phyloP scores from a whole-genome alignment of 1,139 yeast genomes.

The Dujonia santamariae region DNA sequence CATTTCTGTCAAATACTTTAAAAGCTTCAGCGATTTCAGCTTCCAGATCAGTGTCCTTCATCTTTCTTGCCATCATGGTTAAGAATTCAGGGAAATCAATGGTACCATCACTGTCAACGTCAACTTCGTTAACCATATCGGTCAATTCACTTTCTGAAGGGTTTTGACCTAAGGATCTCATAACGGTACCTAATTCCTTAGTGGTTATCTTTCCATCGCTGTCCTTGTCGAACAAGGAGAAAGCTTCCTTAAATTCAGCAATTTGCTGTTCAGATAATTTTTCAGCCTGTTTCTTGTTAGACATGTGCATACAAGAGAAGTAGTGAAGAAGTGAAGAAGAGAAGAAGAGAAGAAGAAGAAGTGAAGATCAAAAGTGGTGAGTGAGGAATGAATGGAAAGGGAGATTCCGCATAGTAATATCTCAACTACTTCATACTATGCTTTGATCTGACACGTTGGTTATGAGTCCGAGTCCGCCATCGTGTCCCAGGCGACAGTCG shows the following conservation, averaged over 20 bases:
- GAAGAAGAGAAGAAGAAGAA: no score
- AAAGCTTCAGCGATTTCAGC: slow-evolving; percentile 97
- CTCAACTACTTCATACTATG: no score
- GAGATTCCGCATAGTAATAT: no score
- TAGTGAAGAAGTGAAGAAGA: no score
- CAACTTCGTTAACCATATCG: slow-evolving; percentile 96
- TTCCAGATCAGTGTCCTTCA: slow-evolving; percentile 94
- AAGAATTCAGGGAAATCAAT: slow-evolving; percentile 87
- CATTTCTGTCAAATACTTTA: slow-evolving; percentile 90
- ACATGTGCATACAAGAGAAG: no score
- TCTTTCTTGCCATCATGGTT: slow-evolving; percentile 91
- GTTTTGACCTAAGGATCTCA: slow-evolving; percentile 96
- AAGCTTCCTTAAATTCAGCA: slow-evolving; percentile 96
- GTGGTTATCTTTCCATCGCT: slow-evolving; percentile 95
- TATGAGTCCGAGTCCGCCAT: no score
- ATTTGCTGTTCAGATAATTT: slow-evolving; percentile 94
- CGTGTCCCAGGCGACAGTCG: no score
- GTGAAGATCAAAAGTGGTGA: no score
- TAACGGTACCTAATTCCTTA: slow-evolving; percentile 93
- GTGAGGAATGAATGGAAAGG: no score
- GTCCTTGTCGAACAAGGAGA: slow-evolving; percentile 92
- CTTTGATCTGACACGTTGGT: no score
- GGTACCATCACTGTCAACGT: slow-evolving; percentile 90
- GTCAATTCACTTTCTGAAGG: slow-evolving; percentile 95
- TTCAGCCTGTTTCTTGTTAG: slow-evolving; percentile 75